A percentile compares a stretch with the other conserved stretches of the same genome.
phyloP scores from a whole-genome alignment of 2,329 filamentous ascomycete genomes.

The Uncinocarpus reesii region DNA sequence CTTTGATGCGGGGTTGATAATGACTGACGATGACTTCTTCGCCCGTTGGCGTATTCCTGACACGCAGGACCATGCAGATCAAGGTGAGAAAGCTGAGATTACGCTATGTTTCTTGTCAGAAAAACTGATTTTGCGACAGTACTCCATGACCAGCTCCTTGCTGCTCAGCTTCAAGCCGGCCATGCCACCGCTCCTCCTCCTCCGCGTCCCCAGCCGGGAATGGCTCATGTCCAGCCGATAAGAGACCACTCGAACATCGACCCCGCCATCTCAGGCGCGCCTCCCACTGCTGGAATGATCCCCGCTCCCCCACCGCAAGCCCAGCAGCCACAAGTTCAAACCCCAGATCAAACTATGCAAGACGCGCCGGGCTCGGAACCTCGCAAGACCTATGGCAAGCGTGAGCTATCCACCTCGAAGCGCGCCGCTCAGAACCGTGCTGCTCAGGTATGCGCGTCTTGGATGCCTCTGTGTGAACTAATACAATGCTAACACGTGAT shows the following conservation, averaged over 20 bases:
- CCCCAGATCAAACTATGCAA: constrained; percentile 1
- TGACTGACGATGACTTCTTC: constrained; percentile 2
- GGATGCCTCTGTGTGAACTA: not conserved
- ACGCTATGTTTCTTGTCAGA: too few species aligned
- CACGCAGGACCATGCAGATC: constrained; percentile 36
- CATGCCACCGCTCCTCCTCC: constrained; percentile 37
- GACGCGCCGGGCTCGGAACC: constrained; percentile 44
- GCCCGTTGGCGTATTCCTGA: constrained; percentile 15
- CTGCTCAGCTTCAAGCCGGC: constrained; percentile 31
- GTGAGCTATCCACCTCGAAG: constrained; percentile 90
- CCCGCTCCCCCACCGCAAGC: constrained; percentile 16
- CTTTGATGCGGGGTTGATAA: not conserved
- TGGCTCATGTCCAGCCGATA: constrained; percentile 25
- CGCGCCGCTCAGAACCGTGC: constrained; percentile 93
- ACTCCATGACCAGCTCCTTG: constrained; percentile 54
- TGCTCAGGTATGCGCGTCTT: constrained; percentile 64
- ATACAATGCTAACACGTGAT: not conserved
- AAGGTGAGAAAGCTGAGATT: constrained; percentile 28
- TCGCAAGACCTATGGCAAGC: constrained; percentile 62
- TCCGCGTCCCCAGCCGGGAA: constrained; percentile 31
- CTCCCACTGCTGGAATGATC: constrained; percentile 15
- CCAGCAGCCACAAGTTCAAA: constrained; percentile 20
- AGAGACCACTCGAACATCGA: constrained; percentile 47
- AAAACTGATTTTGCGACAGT: too few species aligned
- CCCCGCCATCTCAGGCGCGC: constrained; percentile 45